A percentile compares a stretch with the other conserved stretches of the same genome.
These are phyloP conservation scores for Tuber aestivum DNA, from an alignment of 495 filamentous ascomycete species.

Conservation along the genomic window DNA sequence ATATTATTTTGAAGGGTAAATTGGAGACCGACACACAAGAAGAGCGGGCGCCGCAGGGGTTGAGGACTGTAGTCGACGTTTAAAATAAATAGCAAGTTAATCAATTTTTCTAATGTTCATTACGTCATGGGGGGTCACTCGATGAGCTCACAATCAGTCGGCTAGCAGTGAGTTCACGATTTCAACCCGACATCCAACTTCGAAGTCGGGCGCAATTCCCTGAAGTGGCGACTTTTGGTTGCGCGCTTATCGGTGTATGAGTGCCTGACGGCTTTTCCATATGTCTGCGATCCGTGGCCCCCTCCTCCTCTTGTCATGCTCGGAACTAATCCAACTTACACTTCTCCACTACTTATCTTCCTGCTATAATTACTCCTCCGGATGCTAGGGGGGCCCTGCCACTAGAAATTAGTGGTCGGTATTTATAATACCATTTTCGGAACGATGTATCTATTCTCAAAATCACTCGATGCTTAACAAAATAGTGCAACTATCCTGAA, in stretches of 20 bases:
- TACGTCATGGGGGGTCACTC: background rate
- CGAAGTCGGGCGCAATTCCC: background rate
- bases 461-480: background rate
- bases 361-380: background rate
- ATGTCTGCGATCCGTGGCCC: background rate
- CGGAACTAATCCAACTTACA: background rate
- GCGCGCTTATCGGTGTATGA: background rate
- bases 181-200: background rate
- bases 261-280: background rate
- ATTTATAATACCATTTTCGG: background rate
- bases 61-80: background rate
- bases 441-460: background rate
- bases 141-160: background rate
- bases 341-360: background rate
- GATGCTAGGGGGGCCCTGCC: background rate
- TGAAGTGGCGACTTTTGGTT: background rate
- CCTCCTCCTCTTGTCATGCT: no score
- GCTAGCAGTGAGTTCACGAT: background rate
- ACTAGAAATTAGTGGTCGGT: background rate
- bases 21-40: background rate
- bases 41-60: background rate
- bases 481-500: background rate
- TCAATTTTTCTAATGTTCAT: background rate
- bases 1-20: slow-evolving; percentile 64
- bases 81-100: background rate